Evolutionary conservation across 352 stramenopile genomes (phyloP).

Genomic region (Phytophthora capsici): DNA sequence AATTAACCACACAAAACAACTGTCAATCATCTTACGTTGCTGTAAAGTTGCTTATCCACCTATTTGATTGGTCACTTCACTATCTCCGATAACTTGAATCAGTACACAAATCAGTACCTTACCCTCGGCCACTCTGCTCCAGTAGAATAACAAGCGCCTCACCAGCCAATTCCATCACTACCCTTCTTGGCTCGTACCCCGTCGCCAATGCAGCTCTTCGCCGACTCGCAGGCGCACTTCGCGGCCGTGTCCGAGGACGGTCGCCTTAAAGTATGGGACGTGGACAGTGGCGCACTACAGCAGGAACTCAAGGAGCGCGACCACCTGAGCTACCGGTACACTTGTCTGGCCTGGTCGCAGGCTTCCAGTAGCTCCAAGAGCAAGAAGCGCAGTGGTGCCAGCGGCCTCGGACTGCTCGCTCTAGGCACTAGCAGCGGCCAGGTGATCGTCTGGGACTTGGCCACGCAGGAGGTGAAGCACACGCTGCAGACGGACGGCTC

Average conservation of each 20-base stretch:
- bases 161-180: constrained; percentile 33
- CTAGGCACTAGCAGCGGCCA: constrained; percentile 73
- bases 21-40: background rate
- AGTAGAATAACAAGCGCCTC: constrained; percentile 39
- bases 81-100: background rate
- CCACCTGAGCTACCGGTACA: constrained; percentile 88
- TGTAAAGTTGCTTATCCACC: background rate
- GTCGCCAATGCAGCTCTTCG: constrained; percentile 74
- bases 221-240: constrained; percentile 78
- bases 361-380: constrained; percentile 25
- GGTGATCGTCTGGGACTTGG: constrained; percentile 79
- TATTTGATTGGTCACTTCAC: background rate
- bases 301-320: constrained; percentile 86
- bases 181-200: constrained; percentile 8
- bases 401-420: constrained; percentile 61
- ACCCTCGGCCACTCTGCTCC: constrained; percentile 53
- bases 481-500: constrained; percentile 56
- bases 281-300: constrained; percentile 64
- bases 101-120: background rate
- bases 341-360: constrained; percentile 72
- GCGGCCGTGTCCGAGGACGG: constrained; percentile 83
- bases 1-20: constrained; percentile 26
- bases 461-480: constrained; percentile 67
- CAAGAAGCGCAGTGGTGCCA: constrained; percentile 56
- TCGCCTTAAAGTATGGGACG: constrained; percentile 85